Evolutionary conservation across 108 stramenopile genomes (phyloP), one percentile per base, ranked within the genome.

Genomic region (Cylindrotheca fusiformis): DNA sequence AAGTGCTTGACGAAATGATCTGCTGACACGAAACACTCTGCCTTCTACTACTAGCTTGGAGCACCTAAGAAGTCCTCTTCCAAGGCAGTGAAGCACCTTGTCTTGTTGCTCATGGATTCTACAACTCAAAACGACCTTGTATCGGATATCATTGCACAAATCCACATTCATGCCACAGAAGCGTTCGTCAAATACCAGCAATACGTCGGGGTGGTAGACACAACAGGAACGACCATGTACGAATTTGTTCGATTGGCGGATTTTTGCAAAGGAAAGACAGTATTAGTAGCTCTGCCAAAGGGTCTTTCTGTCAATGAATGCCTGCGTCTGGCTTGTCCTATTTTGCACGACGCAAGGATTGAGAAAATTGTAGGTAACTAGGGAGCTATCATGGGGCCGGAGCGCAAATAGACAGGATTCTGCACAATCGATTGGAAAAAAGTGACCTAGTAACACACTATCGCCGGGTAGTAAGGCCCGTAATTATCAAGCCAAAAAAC

Each of bases 91-190:
- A n/a, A n/a, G n/a, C 82, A 87, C 55, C 65, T 93, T 3, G 65
- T 93, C 27, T 65, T 93, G 6, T 80, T 93, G 44, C 59, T 93
- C 17, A 82, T 93, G 86, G 88, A 93, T 41, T 86, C 86, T 14
- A 58, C 48, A 6, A 78, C 86, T 5, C 84, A 82, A 26, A 78
- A 82, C 50, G 87, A 87, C 1, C 57, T 71, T n/a, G 81, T 86
- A 0, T 56, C 65, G 27, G 87, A 93, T 60, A 56, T 93, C 18
- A 59, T 87, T 21, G 65, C 61, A 2, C 91, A 93, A 52, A 76
- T 93, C 41, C 69, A 80, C 18, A 33, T 61, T 6, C 72, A 80
- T 5, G 87, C 82, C 25, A 89, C 91, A 2, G 91, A 88, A 69
- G 58, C 61, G 19, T 58, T 68, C 23, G 61, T 93, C 29, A 60